These are phyloP conservation scores for Solanum medicagineum DNA, from an alignment of 257 asterid genomes.

Conservation along the genomic window DNA sequence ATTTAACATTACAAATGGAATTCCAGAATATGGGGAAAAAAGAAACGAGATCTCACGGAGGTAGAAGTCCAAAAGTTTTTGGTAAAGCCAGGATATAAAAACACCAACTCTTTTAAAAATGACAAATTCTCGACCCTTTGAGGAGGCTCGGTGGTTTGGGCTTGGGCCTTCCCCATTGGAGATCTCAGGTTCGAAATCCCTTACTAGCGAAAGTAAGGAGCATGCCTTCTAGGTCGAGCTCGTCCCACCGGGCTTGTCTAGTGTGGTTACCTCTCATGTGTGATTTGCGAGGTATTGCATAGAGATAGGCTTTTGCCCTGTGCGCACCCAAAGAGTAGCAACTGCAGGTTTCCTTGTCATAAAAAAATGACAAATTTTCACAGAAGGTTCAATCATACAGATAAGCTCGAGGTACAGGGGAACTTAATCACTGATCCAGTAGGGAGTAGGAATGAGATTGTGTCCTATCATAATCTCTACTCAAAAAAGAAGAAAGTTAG, in stretches of 20 bases:
- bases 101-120: neutral
- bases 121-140: neutral
- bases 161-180: too few species aligned
- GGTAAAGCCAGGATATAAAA: neutral
- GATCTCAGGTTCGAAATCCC: too few species aligned
- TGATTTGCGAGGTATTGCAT: too few species aligned
- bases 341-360: too few species aligned
- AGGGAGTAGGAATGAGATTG: neutral
- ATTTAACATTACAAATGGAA: neutral
- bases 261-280: too few species aligned
- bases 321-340: too few species aligned
- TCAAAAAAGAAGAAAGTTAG: too few species aligned
- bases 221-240: too few species aligned
- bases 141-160: too few species aligned
- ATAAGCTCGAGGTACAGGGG: neutral
- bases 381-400: neutral
- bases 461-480: neutral
- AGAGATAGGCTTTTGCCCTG: too few species aligned
- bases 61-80: neutral
- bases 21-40: neutral
- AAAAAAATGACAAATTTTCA: neutral
- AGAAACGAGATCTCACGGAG: neutral
- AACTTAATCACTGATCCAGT: neutral
- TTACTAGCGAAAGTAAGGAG: too few species aligned
- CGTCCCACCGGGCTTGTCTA: too few species aligned